Evolutionary conservation across 192 early-diverging fungal genomes (phyloP).

Genomic region (Coemansia sp.): DNA sequence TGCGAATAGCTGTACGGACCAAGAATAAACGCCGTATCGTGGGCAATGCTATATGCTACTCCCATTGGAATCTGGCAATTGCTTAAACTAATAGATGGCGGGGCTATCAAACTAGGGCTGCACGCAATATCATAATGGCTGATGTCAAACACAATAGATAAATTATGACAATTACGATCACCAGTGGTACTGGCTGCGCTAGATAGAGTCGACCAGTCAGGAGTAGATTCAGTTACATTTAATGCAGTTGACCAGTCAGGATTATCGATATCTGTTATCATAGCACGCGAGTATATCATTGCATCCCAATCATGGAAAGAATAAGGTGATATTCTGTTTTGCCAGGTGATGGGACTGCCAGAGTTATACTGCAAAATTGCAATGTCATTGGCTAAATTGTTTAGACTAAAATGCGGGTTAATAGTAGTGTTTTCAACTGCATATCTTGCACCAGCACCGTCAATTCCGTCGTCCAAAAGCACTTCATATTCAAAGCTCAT

Average conservation of each 20-base stretch:
- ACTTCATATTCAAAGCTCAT: conserved; percentile 8
- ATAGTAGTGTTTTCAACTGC: background rate
- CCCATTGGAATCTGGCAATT: background rate
- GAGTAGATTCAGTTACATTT: no score
- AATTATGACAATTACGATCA: background rate
- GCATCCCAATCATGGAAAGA: background rate
- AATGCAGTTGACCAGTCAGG: background rate
- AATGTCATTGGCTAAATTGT: background rate
- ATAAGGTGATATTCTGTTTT: background rate
- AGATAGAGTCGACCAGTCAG: no score
- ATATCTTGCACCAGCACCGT: conserved; percentile 1
- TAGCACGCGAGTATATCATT: background rate
- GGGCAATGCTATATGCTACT: background rate
- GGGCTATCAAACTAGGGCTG: background rate
- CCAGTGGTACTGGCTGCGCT: no score
- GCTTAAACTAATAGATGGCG: background rate
- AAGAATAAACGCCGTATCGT: background rate
- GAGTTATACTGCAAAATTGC: conserved; percentile 8
- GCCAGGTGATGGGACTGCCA: background rate
- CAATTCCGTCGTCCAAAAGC: conserved; percentile 3
- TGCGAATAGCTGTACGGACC: background rate
- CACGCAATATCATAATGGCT: background rate
- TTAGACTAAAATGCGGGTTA: conserved; percentile 1
- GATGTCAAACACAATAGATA: background rate
- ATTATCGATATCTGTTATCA: background rate